A percentile compares a stretch with the other conserved stretches of the same genome.
These are phyloP conservation scores for Globisporangium echinulatum DNA, from an alignment of 352 stramenopile genomes.

Conservation along the genomic window DNA sequence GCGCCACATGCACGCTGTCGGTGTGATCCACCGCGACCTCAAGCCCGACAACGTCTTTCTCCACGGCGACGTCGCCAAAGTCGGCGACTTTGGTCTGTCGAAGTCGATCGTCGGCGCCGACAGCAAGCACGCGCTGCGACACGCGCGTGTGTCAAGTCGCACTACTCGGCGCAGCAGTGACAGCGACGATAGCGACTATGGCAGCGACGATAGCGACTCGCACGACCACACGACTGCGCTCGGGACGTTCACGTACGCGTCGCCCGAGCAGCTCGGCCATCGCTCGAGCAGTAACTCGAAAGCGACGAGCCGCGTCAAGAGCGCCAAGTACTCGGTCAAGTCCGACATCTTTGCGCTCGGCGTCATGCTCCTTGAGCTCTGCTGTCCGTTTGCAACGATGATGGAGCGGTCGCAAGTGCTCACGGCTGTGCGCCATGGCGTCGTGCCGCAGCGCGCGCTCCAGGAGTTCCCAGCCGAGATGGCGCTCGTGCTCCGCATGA, in stretches of 20 bases:
- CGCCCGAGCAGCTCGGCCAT: slow-evolving; percentile 78
- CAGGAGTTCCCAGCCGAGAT: slow-evolving; percentile 65
- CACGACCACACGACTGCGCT: slow-evolving; percentile 73
- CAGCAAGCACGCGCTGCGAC: slow-evolving; percentile 3
- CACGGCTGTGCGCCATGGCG: slow-evolving; percentile 65
- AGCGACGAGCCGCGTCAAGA: slow-evolving; percentile 48
- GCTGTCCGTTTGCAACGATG: slow-evolving; percentile 77
- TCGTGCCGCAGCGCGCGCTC: slow-evolving; percentile 62
- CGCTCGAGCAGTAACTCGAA: slow-evolving; percentile 36
- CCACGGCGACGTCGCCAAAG: slow-evolving; percentile 52
- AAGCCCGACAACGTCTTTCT: slow-evolving; percentile 77
- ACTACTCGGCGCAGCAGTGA: no score
- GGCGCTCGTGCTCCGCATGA: slow-evolving; percentile 72
- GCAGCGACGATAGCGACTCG: slow-evolving; percentile 18
- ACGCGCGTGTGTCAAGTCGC: slow-evolving; percentile 14
- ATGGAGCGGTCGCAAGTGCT: slow-evolving; percentile 84
- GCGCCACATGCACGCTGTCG: slow-evolving; percentile 66
- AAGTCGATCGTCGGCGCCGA: slow-evolving; percentile 39
- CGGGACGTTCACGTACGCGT: slow-evolving; percentile 81
- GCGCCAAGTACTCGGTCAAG: slow-evolving; percentile 74
- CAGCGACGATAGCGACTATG: neutral
- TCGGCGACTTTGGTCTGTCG: slow-evolving; percentile 64
- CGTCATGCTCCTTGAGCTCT: slow-evolving; percentile 81
- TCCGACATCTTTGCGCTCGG: slow-evolving; percentile 82
- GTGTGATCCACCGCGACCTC: slow-evolving; percentile 68